Base-by-base conservation (phyloP, 805 yeast species). In the Brettanomyces anomalus region DNA sequence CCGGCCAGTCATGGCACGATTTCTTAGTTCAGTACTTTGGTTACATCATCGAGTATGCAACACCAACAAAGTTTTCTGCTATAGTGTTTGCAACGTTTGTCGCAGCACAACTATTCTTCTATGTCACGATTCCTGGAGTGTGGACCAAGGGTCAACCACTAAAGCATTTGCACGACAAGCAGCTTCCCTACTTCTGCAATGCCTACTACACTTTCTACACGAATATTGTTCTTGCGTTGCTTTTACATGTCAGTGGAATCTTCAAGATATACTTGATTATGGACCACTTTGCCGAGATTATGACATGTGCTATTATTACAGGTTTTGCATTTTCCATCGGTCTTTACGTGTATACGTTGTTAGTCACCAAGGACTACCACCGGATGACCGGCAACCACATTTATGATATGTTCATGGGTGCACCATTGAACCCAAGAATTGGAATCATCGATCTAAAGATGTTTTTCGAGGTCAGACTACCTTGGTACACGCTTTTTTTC, bases 401-500 rank as follows among this genome's bases (percentile, higher is more conserved):
- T 51, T 90, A 88, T 58, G 98, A 93, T 64, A 71, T 87, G 57
- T 93, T 93, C 68, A 81, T 93, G 94, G 98, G 98, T 39, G 96
- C 96, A 14, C 95, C 97, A 35, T 76, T 93, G 61, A 93, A 93
- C 65, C 98, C 98, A 49, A 76, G 98, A 61, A 71, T 90, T 58
- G 97, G 97, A 35, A 81, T 81, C 53, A 73, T 90, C 54, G 98
- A 93, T 65, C 70, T 87, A 62, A 93, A 93, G 72, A 87, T 93
- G 95, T 93, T 93, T 65, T 90, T 88, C 61, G 98, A 93, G 66
- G 97, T 93, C 36, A 79, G 98, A 61, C 71, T 93, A 46, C 98
- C 98, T 14, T 93, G 98, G 98, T 93, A 80, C 68, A 85, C 88
- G 13, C 66, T 93, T 40, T 79, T 81, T 64, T 85, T 87, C 68